These are phyloP conservation scores for Viridothelium virens DNA, from an alignment of 495 filamentous ascomycete genomes.

Conservation along the genomic window DNA sequence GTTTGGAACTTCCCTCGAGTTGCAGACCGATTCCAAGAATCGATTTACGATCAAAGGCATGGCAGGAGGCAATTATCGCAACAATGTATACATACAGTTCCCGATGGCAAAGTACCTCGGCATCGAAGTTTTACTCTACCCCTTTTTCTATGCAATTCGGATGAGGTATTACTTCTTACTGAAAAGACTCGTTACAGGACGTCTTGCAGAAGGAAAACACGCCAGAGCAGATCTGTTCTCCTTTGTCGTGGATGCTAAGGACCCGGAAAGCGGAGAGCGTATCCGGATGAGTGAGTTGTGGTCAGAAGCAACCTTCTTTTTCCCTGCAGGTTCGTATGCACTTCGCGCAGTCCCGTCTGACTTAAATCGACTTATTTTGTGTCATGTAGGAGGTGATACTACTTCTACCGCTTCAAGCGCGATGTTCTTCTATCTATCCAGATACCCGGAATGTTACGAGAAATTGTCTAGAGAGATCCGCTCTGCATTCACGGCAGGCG, in stretches of 20 bases:
- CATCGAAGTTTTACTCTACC: background rate
- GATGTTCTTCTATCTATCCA: conserved; percentile 56
- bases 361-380: background rate
- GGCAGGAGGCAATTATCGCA: background rate
- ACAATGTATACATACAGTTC: background rate
- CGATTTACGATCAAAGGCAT: background rate
- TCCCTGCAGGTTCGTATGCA: conserved; percentile 42
- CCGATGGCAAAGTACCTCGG: background rate
- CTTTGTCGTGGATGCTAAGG: conserved; percentile 31
- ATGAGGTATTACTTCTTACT: background rate
- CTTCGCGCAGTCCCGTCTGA: background rate
- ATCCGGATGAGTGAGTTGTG: conserved; percentile 33
- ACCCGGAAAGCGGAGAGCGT: conserved; percentile 35
- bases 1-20: conserved; percentile 64
- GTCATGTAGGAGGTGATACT: conserved; percentile 23
- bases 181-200: background rate
- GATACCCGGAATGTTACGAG: conserved; percentile 40
- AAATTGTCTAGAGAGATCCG: conserved; percentile 48
- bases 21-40: conserved; percentile 33
- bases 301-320: conserved; percentile 34
- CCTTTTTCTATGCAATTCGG: background rate
- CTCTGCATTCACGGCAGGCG: conserved; percentile 41
- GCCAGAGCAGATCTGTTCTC: conserved; percentile 30
- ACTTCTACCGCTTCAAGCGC: conserved; percentile 43
- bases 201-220: background rate